Percentiles rank a stretch among this genome's conserved stretches.
phyloP scores from a whole-genome alignment of 2,329 filamentous ascomycete genomes.

The Didymella arachidicola region DNA sequence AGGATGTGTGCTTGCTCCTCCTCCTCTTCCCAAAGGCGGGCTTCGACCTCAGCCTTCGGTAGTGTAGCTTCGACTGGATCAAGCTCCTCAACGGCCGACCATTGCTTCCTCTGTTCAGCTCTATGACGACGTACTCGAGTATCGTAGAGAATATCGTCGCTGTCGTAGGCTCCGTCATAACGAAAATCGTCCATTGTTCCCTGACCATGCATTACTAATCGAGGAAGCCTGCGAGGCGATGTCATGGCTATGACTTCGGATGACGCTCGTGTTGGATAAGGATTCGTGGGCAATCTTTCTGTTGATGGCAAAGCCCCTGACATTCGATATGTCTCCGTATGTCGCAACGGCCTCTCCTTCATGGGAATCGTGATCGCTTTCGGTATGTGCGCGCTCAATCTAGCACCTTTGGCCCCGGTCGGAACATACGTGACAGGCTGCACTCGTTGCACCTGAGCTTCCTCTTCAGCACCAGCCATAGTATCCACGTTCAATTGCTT shows the following conservation, averaged over 20 bases:
- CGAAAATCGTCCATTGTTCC: background rate
- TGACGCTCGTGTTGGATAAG: slow-evolving; percentile 6
- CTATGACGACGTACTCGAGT: slow-evolving; percentile 9
- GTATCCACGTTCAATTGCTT: background rate
- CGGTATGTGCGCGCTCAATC: slow-evolving; percentile 9
- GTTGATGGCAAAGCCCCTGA: slow-evolving; percentile 10
- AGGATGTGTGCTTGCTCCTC: slow-evolving; percentile 12
- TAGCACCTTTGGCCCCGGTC: slow-evolving; percentile 8
- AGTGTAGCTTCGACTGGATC: slow-evolving; percentile 13
- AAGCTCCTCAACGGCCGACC: slow-evolving; percentile 14
- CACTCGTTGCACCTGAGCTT: background rate
- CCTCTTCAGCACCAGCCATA: slow-evolving; percentile 6
- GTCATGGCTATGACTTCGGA: background rate
- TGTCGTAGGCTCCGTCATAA: slow-evolving; percentile 13
- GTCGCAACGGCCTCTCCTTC: slow-evolving; percentile 4
- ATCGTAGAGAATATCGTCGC: slow-evolving; percentile 14
- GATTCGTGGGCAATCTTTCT: slow-evolving; percentile 1
- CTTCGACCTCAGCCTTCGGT: slow-evolving; percentile 25
- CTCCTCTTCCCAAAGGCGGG: slow-evolving; percentile 29
- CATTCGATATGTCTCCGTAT: slow-evolving; percentile 7
- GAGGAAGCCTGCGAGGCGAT: background rate
- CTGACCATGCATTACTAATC: slow-evolving; percentile 1
- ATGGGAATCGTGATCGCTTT: slow-evolving; percentile 1
- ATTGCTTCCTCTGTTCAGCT: slow-evolving; percentile 8
- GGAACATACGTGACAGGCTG: slow-evolving; percentile 20